phyloP scores from a whole-genome alignment of 768 basidiomycete genomes.

The Leccinum subgranulosum region DNA sequence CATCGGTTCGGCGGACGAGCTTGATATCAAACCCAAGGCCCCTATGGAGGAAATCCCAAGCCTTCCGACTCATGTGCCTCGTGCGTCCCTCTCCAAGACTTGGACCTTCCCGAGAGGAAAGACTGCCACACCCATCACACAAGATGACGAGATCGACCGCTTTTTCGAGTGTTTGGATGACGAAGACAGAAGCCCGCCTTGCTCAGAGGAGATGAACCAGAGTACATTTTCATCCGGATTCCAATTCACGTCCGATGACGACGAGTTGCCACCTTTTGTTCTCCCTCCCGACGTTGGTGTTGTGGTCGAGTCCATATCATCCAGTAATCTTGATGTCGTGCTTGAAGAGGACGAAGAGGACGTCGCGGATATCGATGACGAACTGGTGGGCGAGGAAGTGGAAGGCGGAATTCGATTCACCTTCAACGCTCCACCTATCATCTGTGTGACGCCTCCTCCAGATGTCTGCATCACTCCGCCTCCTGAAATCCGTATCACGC shows the following conservation, averaged over 20 bases:
- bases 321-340: conserved; percentile 36
- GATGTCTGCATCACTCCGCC: conserved; percentile 26
- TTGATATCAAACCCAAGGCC: conserved; percentile 15
- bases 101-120: conserved; percentile 63
- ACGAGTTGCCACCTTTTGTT: conserved; percentile 46
- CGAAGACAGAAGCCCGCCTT: conserved; percentile 48
- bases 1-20: conserved; percentile 52
- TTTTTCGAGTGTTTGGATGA: conserved; percentile 74
- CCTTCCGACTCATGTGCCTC: conserved; percentile 28
- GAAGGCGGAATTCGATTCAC: conserved; percentile 72
- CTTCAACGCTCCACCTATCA: conserved; percentile 56
- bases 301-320: conserved; percentile 31
- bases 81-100: conserved; percentile 53
- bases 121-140: conserved; percentile 14
- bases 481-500: conserved; percentile 22
- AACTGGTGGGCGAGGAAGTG: conserved; percentile 55
- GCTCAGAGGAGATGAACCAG: conserved; percentile 52
- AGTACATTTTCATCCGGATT: conserved; percentile 55
- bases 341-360: conserved; percentile 39
- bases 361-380: conserved; percentile 36
- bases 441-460: conserved; percentile 27
- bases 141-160: conserved; percentile 56
- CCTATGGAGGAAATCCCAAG: conserved; percentile 11
- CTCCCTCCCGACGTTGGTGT: conserved; percentile 46
- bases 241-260: conserved; percentile 46